Evolutionary conservation across 2,329 filamentous ascomycete species (phyloP), one percentile per base, ranked within the genome.

Genomic region (Colletotrichum eremochloae): DNA sequence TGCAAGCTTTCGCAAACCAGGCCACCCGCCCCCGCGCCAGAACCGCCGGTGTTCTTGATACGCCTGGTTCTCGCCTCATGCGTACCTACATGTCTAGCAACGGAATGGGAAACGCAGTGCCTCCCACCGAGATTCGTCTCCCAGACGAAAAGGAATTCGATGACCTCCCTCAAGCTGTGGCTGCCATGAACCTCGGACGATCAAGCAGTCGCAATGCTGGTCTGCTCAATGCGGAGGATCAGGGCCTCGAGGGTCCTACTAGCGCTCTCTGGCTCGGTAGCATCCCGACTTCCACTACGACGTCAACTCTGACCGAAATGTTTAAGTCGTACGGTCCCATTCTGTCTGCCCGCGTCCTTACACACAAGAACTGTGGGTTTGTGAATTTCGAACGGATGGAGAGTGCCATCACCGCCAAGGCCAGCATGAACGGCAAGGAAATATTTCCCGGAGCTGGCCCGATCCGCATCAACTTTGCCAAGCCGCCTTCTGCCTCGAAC

Each of bases 331-430:
- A 96, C 76, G 96, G 96, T 12, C 89, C 93, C 3, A 97, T 99
- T 74, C 88, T 96, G 75, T 98, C 96, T 4, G 96, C 94, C 38
- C 90, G 96, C 75, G 96, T 99, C 5, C 87, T 99, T 74, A 98
- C 96, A 0, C 95, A 99, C 86, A 99, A 99, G 87, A 98, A 97
- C 83, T 99, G 96, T 80, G 96, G 96, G 3, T 99, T 99, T 77
- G 96, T 99, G 80, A 99, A 99, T 82, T 99, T 97, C 78, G 95
- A 98, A 82, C 92, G 90, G 71, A 84, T 96, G 40, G 95, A 98
- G 75, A 97, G 94, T 80, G 96, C 96, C 68, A 92, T 98, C 50
- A 91, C 94, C 72, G 96, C 96, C 20, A 97, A 96, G 81, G 91
- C 91, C 18, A 89, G 92, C 79, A 91, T 97, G 83, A 98, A 98